Conservation (phyloP, 371 early-diverging fungal species). For the Lichtheimia hyalospora region DNA sequence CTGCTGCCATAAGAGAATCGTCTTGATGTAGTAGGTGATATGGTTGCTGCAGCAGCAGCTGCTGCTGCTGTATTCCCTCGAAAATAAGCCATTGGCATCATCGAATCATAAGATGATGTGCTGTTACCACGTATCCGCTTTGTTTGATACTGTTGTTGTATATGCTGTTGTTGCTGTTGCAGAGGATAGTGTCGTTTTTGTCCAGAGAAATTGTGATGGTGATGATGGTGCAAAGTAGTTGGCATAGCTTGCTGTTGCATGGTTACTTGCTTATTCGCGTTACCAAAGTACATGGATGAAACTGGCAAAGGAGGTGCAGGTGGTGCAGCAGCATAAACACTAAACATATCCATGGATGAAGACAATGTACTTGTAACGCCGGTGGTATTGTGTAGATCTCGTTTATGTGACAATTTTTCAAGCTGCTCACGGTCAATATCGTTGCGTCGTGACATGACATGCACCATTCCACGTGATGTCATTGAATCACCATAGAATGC, state of each 20-base stretch:
- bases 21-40: neutral
- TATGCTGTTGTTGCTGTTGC: conserved; percentile 10
- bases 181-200: neutral
- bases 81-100: neutral
- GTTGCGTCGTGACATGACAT: conserved; percentile 7
- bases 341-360: neutral
- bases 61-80: neutral
- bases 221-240: neutral
- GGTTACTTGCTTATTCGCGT: neutral
- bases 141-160: conserved; percentile 8
- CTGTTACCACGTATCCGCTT: conserved; percentile 2
- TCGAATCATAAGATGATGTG: neutral
- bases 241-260: neutral
- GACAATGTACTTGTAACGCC: neutral
- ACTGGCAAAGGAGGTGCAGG: neutral
- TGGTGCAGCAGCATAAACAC: conserved; percentile 1
- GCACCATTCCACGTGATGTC: conserved; percentile 2
- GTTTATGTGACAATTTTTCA: conserved; percentile 16
- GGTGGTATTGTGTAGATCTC: conserved; percentile 8
- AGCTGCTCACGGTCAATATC: conserved; percentile 22
- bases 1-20: neutral
- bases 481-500: neutral
- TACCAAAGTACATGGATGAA: neutral
- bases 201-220: neutral
- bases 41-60: neutral